Evolutionary conservation across 768 basidiomycete genomes (phyloP), one percentile per base, ranked within the genome.

Genomic region (Russula foetens): DNA sequence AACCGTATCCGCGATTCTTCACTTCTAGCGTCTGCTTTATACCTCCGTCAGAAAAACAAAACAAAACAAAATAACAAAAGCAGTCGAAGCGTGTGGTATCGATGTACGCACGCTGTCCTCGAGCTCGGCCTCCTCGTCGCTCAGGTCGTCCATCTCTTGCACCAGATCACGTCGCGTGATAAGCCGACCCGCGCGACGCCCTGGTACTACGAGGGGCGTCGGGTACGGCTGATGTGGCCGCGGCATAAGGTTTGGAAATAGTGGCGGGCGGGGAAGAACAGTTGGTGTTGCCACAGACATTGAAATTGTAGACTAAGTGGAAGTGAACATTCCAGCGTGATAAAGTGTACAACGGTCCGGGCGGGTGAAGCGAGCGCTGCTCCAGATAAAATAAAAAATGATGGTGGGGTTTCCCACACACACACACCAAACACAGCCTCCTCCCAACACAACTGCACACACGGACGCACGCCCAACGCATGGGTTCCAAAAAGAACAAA

Each of bases 41-140:
- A 56, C 17, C 19, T n/a, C 41, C n/a, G 38, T 59, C 48, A 31
- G 23, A 51, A 56, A 9, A 39, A 1, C 1, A 50, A 7, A 38
- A 33, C 66, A 35, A 19, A 31, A 44, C 26, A 33, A 9, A 0
- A 12, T 0, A 35, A 11, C 35, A 35, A 33, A 35, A n/a, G n/a
- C n/a, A n/a, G n/a, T n/a, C n/a, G n/a, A n/a, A n/a, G n/a, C n/a
- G n/a, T n/a, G n/a, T n/a, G 45, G 48, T 39, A 24, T 43, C 14
- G 33, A 31, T 33, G 15, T 35, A 74, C 81, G 64, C 68, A 87
- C 90, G 65, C 83, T 76, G 46, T 87, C 86, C 60, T 92, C 90
- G n/a, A 92, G 69, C 66, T 91, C 88, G 53, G 77, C 81, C 72
- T 92, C 90, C 70, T 92, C 90, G 58, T 92, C 90, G 60, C 88